phyloP scores from a whole-genome alignment of 2,329 filamentous ascomycete species.

The Monilinia fructigena region DNA sequence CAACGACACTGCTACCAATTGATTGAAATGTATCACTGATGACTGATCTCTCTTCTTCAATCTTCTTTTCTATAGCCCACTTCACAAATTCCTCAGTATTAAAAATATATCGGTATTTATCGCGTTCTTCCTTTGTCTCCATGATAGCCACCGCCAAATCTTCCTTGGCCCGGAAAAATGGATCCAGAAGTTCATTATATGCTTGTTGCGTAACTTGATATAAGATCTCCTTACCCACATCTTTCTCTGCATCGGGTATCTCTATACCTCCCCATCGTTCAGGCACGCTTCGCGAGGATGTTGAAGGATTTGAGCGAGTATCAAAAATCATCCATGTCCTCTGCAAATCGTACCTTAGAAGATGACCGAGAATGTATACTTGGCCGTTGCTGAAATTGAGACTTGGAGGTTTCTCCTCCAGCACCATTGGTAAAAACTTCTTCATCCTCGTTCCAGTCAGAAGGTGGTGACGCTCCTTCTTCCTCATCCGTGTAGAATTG shows the following conservation, averaged over 20 bases:
- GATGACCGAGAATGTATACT: constrained; percentile 66
- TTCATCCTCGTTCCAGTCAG: constrained; percentile 61
- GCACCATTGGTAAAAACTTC: constrained; percentile 47
- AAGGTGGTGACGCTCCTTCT: constrained; percentile 67
- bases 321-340: constrained; percentile 70
- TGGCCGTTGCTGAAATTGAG: constrained; percentile 46
- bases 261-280: constrained; percentile 78
- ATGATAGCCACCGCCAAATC: constrained; percentile 69
- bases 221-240: constrained; percentile 71
- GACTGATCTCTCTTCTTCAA: constrained; percentile 17
- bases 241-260: constrained; percentile 74
- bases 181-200: constrained; percentile 88
- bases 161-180: constrained; percentile 79
- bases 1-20: neutral
- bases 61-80: constrained; percentile 33
- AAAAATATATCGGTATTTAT: constrained; percentile 53
- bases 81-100: constrained; percentile 44
- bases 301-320: constrained; percentile 67
- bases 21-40: neutral
- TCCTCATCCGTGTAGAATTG: constrained; percentile 85
- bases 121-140: constrained; percentile 60
- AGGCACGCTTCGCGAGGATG: constrained; percentile 68
- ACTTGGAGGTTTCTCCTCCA: constrained; percentile 45
- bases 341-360: constrained; percentile 75
- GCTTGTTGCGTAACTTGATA: constrained; percentile 91